Evolutionary conservation across 768 basidiomycete genomes (phyloP).

Genomic region (Holtermannia corniformis): DNA sequence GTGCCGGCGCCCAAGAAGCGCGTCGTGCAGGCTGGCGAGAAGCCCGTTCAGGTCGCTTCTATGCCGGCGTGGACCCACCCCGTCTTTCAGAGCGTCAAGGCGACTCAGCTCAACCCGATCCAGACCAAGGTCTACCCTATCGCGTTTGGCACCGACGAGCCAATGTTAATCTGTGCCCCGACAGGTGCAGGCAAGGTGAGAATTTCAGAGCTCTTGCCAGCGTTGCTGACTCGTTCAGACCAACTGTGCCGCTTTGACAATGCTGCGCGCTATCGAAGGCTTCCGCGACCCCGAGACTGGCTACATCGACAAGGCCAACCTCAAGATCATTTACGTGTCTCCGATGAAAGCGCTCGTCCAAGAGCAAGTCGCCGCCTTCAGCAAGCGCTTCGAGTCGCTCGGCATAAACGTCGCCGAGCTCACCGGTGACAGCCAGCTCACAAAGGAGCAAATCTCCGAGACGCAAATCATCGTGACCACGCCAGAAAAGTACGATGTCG

Average conservation of each 20-base stretch:
- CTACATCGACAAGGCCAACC: slow-evolving; percentile 69
- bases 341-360: slow-evolving; percentile 99
- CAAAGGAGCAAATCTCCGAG: slow-evolving; percentile 90
- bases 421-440: slow-evolving; percentile 96
- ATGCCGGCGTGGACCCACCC: slow-evolving; percentile 79
- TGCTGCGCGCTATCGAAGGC: slow-evolving; percentile 81
- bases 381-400: slow-evolving; percentile 56
- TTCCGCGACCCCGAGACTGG: slow-evolving; percentile 75
- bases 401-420: slow-evolving; percentile 87
- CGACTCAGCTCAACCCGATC: slow-evolving; percentile 68
- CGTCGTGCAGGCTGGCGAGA: slow-evolving; percentile 48
- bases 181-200: slow-evolving; percentile 96
- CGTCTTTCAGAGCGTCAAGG: slow-evolving; percentile 63
- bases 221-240: slow-evolving; percentile 52
- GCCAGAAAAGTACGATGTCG: slow-evolving; percentile 99
- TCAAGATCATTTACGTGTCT: slow-evolving; percentile 96
- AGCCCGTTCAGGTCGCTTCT: slow-evolving; percentile 54
- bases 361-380: slow-evolving; percentile 96
- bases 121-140: slow-evolving; percentile 88
- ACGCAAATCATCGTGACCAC: slow-evolving; percentile 98
- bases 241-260: slow-evolving; percentile 92
- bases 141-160: slow-evolving; percentile 83
- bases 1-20: slow-evolving; percentile 85
- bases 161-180: slow-evolving; percentile 88
- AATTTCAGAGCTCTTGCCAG: background rate